A percentile compares a stretch with the other conserved stretches of the same genome.
phyloP scores from a whole-genome alignment of 1,284 basidiomycete genomes.

The Boletus smithii region DNA sequence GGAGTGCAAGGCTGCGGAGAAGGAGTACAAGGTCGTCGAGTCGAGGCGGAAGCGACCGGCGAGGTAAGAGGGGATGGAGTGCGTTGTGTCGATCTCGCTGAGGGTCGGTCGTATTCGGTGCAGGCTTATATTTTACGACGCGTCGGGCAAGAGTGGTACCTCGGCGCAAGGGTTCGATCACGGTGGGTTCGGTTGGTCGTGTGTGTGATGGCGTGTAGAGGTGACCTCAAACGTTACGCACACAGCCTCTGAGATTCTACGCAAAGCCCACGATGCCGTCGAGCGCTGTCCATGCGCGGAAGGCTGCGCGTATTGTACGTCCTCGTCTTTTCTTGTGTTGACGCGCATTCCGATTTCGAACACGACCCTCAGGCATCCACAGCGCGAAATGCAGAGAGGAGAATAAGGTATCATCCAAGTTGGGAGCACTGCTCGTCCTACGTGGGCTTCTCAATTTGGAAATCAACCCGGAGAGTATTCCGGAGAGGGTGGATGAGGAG shows the following conservation, averaged over 20 bases:
- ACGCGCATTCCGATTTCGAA: background rate
- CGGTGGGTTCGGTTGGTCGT: slow-evolving; percentile 39
- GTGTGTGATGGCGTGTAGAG: background rate
- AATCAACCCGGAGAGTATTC: slow-evolving; percentile 48
- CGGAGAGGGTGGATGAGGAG: slow-evolving; percentile 26
- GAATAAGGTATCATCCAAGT: slow-evolving; percentile 66
- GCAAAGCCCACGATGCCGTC: slow-evolving; percentile 61
- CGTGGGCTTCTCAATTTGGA: slow-evolving; percentile 56
- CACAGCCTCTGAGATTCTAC: slow-evolving; percentile 45
- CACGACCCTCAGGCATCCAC: slow-evolving; percentile 50
- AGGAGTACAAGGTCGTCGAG: slow-evolving; percentile 65
- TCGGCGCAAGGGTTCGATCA: slow-evolving; percentile 84
- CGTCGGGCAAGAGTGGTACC: slow-evolving; percentile 66
- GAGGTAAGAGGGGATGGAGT: slow-evolving; percentile 55
- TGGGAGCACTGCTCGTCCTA: slow-evolving; percentile 69
- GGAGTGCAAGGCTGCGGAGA: slow-evolving; percentile 81
- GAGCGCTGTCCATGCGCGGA: slow-evolving; percentile 65
- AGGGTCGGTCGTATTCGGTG: background rate
- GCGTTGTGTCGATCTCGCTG: background rate
- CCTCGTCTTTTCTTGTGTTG: background rate
- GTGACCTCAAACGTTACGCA: background rate
- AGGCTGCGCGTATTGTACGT: slow-evolving; percentile 74
- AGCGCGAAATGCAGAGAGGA: slow-evolving; percentile 61
- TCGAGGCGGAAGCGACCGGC: slow-evolving; percentile 74
- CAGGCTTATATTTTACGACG: slow-evolving; percentile 84